Conservation (phyloP, 2,329 filamentous ascomycete genomes). For the Blastomyces silverae region DNA sequence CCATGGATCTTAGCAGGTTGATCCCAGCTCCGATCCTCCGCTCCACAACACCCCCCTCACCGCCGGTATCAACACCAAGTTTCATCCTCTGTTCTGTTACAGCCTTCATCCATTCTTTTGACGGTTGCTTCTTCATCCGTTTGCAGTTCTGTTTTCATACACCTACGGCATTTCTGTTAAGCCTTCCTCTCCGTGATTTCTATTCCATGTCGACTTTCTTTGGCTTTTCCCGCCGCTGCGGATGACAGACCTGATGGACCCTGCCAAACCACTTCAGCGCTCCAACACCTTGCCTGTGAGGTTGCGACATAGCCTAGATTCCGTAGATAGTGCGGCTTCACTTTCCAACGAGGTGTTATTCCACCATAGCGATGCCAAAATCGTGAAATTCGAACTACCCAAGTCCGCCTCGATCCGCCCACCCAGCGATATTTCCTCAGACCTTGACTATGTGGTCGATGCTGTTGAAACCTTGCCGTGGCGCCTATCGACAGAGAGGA, state of each 20-base stretch:
- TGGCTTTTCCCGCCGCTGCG: not conserved
- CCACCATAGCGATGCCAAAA: conserved; percentile 64
- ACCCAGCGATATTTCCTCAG: conserved; percentile 35
- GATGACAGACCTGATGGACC: not conserved
- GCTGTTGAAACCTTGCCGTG: conserved; percentile 62
- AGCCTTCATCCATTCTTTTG: not conserved
- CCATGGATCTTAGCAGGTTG: too few species aligned
- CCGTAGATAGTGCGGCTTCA: conserved; percentile 21
- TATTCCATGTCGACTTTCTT: conserved; percentile 12
- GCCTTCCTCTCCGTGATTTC: not conserved
- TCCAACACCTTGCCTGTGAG: conserved; percentile 9
- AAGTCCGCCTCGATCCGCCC: conserved; percentile 29
- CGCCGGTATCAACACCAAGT: not conserved
- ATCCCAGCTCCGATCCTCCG: not conserved
- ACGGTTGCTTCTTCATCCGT: not conserved
- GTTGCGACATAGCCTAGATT: conserved; percentile 15
- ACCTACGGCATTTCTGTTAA: not conserved
- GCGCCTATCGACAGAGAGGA: conserved; percentile 69
- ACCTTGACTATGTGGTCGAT: conserved; percentile 45
- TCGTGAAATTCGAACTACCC: conserved; percentile 55
- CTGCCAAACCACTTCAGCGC: conserved; percentile 7
- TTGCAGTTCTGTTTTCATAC: not conserved
- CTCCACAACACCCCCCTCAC: not conserved
- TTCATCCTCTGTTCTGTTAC: not conserved
- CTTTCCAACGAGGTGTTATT: conserved; percentile 51